phyloP scores from a whole-genome alignment of 805 yeast species.

The Candida ovalis region DNA sequence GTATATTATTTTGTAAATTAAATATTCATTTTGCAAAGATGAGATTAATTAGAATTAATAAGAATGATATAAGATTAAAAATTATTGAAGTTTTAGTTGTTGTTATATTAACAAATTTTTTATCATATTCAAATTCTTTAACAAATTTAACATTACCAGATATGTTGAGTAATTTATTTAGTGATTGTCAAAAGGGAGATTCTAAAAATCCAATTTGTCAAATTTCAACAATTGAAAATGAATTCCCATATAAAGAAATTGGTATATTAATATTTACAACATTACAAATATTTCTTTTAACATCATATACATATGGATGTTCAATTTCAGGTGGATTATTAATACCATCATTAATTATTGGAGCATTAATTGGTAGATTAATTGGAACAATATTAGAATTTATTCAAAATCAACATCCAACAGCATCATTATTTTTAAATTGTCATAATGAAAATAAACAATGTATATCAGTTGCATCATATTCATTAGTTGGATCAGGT shows the following conservation, averaged over 20 bases:
- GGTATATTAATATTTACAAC: conserved; percentile 35
- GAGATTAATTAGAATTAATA: conserved; percentile 22
- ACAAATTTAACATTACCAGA: conserved; percentile 53
- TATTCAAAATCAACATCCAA: conserved; percentile 38
- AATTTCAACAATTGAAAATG: conserved; percentile 11
- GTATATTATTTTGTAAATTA: conserved; percentile 47
- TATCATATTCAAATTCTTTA: conserved; percentile 53
- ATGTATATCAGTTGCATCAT: conserved; percentile 81
- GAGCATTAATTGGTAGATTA: conserved; percentile 56
- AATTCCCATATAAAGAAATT: conserved; percentile 35
- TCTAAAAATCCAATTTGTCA: conserved; percentile 25
- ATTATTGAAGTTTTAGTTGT: conserved; percentile 46
- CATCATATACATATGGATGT: conserved; percentile 67
- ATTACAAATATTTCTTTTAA: conserved; percentile 52
- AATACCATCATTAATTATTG: conserved; percentile 60
- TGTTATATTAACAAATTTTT: conserved; percentile 47
- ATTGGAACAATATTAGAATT: conserved; percentile 49
- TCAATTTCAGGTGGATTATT: conserved; percentile 66
- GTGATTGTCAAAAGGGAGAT: conserved; percentile 48
- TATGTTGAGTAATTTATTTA: conserved; percentile 56
- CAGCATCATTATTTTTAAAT: conserved; percentile 34
- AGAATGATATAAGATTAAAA: conserved; percentile 28
- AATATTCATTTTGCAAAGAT: conserved; percentile 41
- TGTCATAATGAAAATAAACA: conserved; percentile 38
- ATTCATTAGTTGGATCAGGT: conserved; percentile 87